Base-by-base conservation (phyloP, 2,329 filamentous ascomycete genomes). In the Chrysosporium keratinophilum region DNA sequence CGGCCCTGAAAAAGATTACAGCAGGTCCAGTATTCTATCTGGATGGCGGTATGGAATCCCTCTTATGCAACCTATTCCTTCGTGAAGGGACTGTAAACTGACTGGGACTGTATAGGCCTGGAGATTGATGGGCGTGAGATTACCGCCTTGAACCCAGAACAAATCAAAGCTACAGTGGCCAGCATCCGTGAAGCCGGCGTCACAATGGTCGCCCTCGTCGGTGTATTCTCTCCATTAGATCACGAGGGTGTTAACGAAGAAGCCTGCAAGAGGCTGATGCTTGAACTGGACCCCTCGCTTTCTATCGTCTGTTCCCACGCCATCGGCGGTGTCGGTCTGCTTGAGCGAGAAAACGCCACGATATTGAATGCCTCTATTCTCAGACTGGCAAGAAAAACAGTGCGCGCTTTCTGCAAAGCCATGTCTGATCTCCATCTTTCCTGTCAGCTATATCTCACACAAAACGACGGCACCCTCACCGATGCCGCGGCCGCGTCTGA, bases 301-400 rank as follows among this genome's bases (percentile, higher is more conserved):
- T 61, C 65, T 0, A 64, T 76, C 0, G 71, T 74, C 0, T 75
- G 71, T 56, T 75, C 73, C 0, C 68, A 71, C 35, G 64, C 70
- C 20, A 71, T 77, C 15, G 74, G 71, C 0, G 69, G 69, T 1
- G 70, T 71, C 0, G 75, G 75, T 0, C 60, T 76, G 0, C 57
- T 76, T 10, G 81, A 83, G 65, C 72, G 82, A 37, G 82, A 84
- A 63, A 84, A 84, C 60, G 81, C 81, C 0, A 76, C 79, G 1
- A 81, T 84, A 15, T 68, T 85, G 17, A 84, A 85, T 58, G 81
- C 80, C 0, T 76, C 80, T 1, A 81, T 84, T 34, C 67, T 83
- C 10, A 63, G 71, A 0, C 82, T 82, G 60, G 81, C 80, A 0
- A 71, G 74, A 14, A 71, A 72, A 57, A 83, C 79, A 0, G 81